Evolutionary conservation across 1,284 basidiomycete species (phyloP).

Genomic region (Rhodotorula sp.): DNA sequence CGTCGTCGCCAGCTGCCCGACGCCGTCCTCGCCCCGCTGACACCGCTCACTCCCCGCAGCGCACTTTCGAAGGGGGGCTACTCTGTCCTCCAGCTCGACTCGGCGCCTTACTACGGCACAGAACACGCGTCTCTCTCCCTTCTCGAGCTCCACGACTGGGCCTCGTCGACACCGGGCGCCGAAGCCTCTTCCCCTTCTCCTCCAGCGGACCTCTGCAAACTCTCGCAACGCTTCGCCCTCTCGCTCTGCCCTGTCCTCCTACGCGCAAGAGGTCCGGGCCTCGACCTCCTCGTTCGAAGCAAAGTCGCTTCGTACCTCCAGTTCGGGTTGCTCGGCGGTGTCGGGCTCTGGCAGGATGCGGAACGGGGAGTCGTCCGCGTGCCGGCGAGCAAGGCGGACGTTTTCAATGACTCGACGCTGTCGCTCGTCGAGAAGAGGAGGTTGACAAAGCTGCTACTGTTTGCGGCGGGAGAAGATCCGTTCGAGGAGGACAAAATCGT

Average conservation of each 20-base stretch:
- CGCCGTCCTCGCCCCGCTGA: not conserved
- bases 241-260: slow-evolving; percentile 80
- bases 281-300: slow-evolving; percentile 74
- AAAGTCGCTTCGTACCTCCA: slow-evolving; percentile 87
- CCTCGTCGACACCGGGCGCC: not conserved
- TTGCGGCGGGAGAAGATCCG: slow-evolving; percentile 62
- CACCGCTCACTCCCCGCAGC: slow-evolving; percentile 24
- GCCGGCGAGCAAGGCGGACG: slow-evolving; percentile 86
- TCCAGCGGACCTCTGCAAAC: slow-evolving; percentile 53
- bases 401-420: slow-evolving; percentile 81
- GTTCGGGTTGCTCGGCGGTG: slow-evolving; percentile 78
- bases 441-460: slow-evolving; percentile 88
- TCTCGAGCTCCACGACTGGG: slow-evolving; percentile 73
- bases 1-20: slow-evolving; percentile 47
- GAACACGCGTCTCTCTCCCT: slow-evolving; percentile 76
- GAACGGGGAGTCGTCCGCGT: slow-evolving; percentile 61
- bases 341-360: slow-evolving; percentile 56
- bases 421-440: slow-evolving; percentile 80
- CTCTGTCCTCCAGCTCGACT: slow-evolving; percentile 82
- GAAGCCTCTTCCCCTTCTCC: slow-evolving; percentile 35
- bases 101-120: slow-evolving; percentile 79
- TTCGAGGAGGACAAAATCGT: slow-evolving; percentile 59
- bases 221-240: slow-evolving; percentile 70
- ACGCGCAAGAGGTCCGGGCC: slow-evolving; percentile 73
- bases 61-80: slow-evolving; percentile 83